Conservation (phyloP, 2,329 filamentous ascomycete genomes). For the Fusarium foetens region DNA sequence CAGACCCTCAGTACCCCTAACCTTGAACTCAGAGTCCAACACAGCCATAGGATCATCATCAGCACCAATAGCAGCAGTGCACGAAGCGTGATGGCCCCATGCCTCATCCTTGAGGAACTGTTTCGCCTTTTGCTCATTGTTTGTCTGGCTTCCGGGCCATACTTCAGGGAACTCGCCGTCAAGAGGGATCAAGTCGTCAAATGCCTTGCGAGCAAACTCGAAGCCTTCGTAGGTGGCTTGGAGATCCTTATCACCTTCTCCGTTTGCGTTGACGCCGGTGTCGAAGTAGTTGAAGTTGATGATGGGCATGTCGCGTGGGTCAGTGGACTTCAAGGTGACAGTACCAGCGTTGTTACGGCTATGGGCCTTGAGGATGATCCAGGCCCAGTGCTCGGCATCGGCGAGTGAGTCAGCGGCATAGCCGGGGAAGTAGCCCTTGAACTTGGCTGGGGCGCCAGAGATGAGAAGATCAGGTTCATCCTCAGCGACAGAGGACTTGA, state of each 20-base stretch:
- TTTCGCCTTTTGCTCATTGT: constrained; percentile 47
- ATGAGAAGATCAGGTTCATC: constrained; percentile 64
- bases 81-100: constrained; percentile 50
- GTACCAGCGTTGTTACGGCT: constrained; percentile 68
- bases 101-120: constrained; percentile 45
- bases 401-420: constrained; percentile 58
- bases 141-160: constrained; percentile 52
- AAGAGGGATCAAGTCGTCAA: constrained; percentile 29
- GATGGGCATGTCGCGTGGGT: constrained; percentile 71
- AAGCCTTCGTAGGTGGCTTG: constrained; percentile 68
- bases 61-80: constrained; percentile 46
- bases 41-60: constrained; percentile 53
- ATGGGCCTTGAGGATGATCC: constrained; percentile 62
- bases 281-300: constrained; percentile 72
- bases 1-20: constrained; percentile 64
- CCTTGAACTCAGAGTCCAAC: constrained; percentile 63
- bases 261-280: constrained; percentile 59
- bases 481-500: constrained; percentile 50
- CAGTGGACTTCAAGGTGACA: constrained; percentile 67
- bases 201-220: constrained; percentile 59
- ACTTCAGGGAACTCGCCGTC: constrained; percentile 32
- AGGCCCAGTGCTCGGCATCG: constrained; percentile 55
- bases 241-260: constrained; percentile 58
- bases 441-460: constrained; percentile 64
- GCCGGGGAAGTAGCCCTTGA: constrained; percentile 66